These are phyloP conservation scores for Backusella liffmaniae DNA, from an alignment of 192 early-diverging fungal genomes.

Conservation along the genomic window DNA sequence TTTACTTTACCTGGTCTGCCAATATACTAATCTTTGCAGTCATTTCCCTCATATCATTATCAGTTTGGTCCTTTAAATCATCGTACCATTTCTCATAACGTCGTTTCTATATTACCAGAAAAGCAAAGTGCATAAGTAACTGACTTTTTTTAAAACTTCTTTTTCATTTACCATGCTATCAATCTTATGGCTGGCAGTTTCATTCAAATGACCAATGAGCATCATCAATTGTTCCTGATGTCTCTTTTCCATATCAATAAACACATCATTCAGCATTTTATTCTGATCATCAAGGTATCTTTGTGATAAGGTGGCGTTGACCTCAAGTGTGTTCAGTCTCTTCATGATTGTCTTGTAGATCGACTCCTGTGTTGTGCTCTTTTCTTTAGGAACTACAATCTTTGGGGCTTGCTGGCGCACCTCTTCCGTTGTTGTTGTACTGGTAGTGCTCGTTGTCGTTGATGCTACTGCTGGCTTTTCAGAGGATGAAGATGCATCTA, in stretches of 20 bases:
- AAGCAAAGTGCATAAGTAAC: too few relatives aligned
- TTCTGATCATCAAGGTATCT: conserved; percentile 79
- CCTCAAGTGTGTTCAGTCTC: conserved; percentile 73
- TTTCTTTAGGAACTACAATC: conserved; percentile 1
- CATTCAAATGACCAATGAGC: conserved; percentile 66
- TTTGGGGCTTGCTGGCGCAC: not conserved
- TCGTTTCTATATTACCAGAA: conserved; percentile 33
- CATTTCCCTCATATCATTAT: conserved; percentile 40
- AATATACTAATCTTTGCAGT: conserved; percentile 43
- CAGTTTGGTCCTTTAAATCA: conserved; percentile 39
- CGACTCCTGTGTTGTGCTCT: conserved; percentile 61
- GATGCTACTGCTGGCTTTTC: not conserved
- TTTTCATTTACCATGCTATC: conserved; percentile 50
- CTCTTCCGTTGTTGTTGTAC: not conserved
- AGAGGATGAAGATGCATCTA: not conserved
- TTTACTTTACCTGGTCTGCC: conserved; percentile 40
- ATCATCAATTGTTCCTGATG: conserved; percentile 63
- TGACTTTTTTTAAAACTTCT: not conserved
- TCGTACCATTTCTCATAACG: conserved; percentile 51
- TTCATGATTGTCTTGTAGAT: conserved; percentile 93
- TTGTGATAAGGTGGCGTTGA: conserved; percentile 73
- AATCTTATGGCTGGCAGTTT: conserved; percentile 59
- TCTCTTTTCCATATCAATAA: conserved; percentile 56
- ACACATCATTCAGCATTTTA: conserved; percentile 63
- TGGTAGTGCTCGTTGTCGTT: not conserved